phyloP scores from a whole-genome alignment of 495 filamentous ascomycete genomes.

The Bathelium albidoporum region DNA sequence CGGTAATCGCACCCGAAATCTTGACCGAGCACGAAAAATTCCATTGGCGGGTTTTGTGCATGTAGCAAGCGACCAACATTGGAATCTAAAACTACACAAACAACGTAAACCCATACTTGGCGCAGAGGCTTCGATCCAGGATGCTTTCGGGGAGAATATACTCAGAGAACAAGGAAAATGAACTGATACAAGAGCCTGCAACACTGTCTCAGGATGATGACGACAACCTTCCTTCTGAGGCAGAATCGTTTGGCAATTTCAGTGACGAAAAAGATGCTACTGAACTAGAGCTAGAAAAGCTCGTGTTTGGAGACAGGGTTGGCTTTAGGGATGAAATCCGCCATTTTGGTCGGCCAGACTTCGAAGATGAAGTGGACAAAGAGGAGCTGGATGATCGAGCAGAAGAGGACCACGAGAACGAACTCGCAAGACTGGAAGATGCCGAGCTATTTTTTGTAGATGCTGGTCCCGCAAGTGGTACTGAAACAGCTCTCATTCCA shows the following conservation, averaged over 20 bases:
- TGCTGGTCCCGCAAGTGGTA: slow-evolving; percentile 38
- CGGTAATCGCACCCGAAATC: too few relatives aligned
- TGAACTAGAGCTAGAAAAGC: slow-evolving; percentile 72
- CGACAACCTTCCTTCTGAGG: slow-evolving; percentile 6
- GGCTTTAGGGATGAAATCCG: slow-evolving; percentile 66
- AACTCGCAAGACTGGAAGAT: slow-evolving; percentile 45
- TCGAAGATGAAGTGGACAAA: slow-evolving; percentile 22
- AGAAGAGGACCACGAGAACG: slow-evolving; percentile 26
- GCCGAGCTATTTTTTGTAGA: slow-evolving; percentile 67
- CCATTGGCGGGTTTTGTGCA: too few relatives aligned
- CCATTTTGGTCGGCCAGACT: slow-evolving; percentile 19
- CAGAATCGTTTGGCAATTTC: background rate
- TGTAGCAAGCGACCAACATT: too few relatives aligned
- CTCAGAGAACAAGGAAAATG: background rate
- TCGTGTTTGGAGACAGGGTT: slow-evolving; percentile 77
- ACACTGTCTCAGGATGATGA: slow-evolving; percentile 14
- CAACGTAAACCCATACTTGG: background rate
- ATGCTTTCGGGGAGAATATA: background rate
- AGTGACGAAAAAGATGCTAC: slow-evolving; percentile 57
- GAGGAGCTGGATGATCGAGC: slow-evolving; percentile 28
- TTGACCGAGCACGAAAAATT: too few relatives aligned
- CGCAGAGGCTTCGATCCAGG: background rate
- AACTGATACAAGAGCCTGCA: slow-evolving; percentile 10
- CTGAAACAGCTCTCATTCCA: slow-evolving; percentile 36
- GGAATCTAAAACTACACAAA: background rate